These are phyloP conservation scores for Rubia balearica DNA, from an alignment of 305 asterid genomes.

Conservation along the genomic window DNA sequence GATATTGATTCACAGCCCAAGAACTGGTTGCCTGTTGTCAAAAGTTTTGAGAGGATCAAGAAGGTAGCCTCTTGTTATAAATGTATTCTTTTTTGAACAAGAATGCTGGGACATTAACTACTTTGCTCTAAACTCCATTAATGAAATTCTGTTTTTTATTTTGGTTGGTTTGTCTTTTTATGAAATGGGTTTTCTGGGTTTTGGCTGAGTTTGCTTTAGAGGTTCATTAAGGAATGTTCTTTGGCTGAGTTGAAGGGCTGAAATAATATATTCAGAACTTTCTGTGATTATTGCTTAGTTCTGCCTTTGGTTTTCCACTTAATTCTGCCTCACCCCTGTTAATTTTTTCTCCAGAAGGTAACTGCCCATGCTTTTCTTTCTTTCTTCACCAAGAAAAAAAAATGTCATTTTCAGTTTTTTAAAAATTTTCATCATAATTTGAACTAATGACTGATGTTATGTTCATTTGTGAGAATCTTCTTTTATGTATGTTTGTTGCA, in stretches of 20 bases:
- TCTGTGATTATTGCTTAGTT: neutral
- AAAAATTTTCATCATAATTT: too few species aligned
- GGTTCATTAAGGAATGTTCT: conserved; percentile 8
- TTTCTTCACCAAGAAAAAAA: neutral
- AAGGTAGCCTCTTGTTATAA: too few species aligned
- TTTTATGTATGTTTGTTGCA: too few species aligned
- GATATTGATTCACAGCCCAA: too few species aligned
- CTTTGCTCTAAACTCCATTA: neutral
- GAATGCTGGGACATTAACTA: too few species aligned
- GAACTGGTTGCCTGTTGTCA: too few species aligned
- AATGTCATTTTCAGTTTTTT: too few species aligned
- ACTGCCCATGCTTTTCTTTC: neutral
- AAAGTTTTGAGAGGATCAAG: too few species aligned
- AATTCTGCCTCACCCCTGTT: conserved; percentile 7
- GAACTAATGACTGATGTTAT: too few species aligned
- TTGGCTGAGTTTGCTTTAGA: conserved; percentile 18
- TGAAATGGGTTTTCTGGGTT: neutral
- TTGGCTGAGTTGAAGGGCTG: conserved; percentile 11
- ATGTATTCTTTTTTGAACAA: too few species aligned
- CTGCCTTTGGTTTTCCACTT: neutral
- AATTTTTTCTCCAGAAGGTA: neutral
- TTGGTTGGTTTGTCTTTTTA: neutral
- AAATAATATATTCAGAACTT: conserved; percentile 2
- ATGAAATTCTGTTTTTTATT: neutral
- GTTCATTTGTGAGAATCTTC: too few species aligned